Evolutionary conservation across 768 basidiomycete species (phyloP).

Genomic region (Russula ochroleuca): DNA sequence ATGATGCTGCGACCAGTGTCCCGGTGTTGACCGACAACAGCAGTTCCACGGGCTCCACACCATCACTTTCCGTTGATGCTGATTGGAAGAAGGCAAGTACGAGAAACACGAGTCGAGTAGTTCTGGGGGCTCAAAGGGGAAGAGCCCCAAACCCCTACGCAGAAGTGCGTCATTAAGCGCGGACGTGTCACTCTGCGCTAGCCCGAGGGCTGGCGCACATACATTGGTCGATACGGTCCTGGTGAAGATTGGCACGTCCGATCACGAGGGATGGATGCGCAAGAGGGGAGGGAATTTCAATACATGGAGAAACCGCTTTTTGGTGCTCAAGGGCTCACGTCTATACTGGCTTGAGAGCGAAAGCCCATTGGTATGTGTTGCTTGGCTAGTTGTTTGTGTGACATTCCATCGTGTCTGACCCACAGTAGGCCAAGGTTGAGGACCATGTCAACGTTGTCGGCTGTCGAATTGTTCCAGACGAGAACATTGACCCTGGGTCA

Average conservation of each 20-base stretch:
- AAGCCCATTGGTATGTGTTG: conserved; percentile 46
- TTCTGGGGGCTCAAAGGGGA: conserved; percentile 28
- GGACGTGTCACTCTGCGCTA: not conserved
- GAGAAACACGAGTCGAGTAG: conserved; percentile 27
- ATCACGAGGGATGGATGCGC: conserved; percentile 90
- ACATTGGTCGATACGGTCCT: conserved; percentile 63
- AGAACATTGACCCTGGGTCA: conserved; percentile 83
- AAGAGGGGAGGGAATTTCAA: conserved; percentile 94
- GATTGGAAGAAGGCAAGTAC: conserved; percentile 27
- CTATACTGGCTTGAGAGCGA: conserved; percentile 82
- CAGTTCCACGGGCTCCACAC: conserved; percentile 41
- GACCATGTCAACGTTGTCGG: conserved; percentile 91
- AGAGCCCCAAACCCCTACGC: conserved; percentile 43
- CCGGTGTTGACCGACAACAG: conserved; percentile 23
- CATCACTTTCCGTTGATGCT: conserved; percentile 41
- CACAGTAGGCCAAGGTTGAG: conserved; percentile 88
- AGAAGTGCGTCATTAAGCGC: conserved; percentile 46
- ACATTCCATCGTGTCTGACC: not conserved
- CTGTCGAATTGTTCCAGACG: conserved; percentile 90
- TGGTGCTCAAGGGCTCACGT: conserved; percentile 87
- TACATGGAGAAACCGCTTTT: conserved; percentile 87
- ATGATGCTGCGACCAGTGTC: conserved; percentile 1
- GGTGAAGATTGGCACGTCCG: conserved; percentile 85
- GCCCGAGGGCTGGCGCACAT: conserved; percentile 16
- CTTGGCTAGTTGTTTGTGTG: not conserved